Evolutionary conservation across 331 rosid species (phyloP).

Genomic region (Rhamnella rubrinervis): DNA sequence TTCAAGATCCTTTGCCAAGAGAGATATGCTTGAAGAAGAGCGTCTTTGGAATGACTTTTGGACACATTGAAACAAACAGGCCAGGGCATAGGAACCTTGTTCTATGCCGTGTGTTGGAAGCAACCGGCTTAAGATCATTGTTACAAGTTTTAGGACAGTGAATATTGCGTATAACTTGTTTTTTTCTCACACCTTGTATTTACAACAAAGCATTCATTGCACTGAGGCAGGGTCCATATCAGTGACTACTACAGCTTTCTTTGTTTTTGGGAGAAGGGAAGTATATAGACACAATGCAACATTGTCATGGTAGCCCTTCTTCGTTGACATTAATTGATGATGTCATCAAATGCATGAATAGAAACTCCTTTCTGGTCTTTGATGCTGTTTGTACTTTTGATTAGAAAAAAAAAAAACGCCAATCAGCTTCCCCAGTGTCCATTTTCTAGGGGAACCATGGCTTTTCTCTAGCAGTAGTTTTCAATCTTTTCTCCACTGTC

Average conservation of each 20-base stretch:
- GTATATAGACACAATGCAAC: too few relatives aligned
- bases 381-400: too few relatives aligned
- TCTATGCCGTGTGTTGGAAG: slow-evolving; percentile 31
- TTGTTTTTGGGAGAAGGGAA: neutral
- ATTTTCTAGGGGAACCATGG: too few relatives aligned
- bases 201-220: neutral
- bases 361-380: too few relatives aligned
- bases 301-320: too few relatives aligned
- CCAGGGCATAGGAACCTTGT: neutral
- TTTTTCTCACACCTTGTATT: neutral
- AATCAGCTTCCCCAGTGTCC: too few relatives aligned
- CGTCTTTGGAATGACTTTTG: slow-evolving; percentile 11
- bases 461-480: too few relatives aligned
- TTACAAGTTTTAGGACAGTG: neutral
- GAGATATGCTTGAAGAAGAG: neutral
- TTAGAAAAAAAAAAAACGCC: too few relatives aligned
- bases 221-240: neutral
- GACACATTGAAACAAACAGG: slow-evolving; percentile 12
- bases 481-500: too few relatives aligned
- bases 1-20: neutral
- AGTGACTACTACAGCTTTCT: neutral
- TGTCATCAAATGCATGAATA: too few relatives aligned
- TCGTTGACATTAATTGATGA: too few relatives aligned
- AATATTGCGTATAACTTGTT: slow-evolving; percentile 1
- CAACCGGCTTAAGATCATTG: slow-evolving; percentile 3